Percentiles rank a stretch among this genome's conserved stretches.
Conservation (phyloP, 345 rosid genomes). For the Citrus unshiu region DNA sequence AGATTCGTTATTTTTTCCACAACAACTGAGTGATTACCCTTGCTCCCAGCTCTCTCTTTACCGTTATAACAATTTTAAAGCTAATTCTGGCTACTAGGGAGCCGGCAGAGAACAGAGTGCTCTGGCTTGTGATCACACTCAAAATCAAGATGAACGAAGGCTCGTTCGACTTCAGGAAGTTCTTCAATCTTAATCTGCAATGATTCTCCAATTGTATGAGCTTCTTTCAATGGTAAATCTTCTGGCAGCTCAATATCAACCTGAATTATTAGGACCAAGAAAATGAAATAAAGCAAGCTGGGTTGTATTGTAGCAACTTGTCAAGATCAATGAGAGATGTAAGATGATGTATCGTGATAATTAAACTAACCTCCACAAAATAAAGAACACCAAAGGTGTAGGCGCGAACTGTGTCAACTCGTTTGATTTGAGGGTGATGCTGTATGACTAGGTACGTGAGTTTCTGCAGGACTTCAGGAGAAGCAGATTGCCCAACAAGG, state of each 20-base stretch:
- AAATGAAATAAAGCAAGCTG: neutral
- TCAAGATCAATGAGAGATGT: neutral
- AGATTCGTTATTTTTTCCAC: neutral
- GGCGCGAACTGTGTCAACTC: constrained; percentile 30
- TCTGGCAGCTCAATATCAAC: constrained; percentile 24
- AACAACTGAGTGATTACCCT: neutral
- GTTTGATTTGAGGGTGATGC: constrained; percentile 24
- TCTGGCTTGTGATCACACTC: constrained; percentile 40
- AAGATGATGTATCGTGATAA: neutral
- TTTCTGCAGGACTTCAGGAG: constrained; percentile 29
- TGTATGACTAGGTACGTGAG: constrained; percentile 23
- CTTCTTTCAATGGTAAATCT: constrained; percentile 30
- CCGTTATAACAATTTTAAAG: neutral
- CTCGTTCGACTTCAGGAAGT: constrained; percentile 38
- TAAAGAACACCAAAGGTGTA: constrained; percentile 29
- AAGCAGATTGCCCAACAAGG: constrained; percentile 27
- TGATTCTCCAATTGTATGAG: constrained; percentile 34
- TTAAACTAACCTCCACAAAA: constrained; percentile 20
- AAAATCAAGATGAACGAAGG: constrained; percentile 46
- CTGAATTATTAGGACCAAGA: neutral
- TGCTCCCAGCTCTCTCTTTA: neutral
- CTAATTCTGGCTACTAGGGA: neutral
- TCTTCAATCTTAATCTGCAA: constrained; percentile 35
- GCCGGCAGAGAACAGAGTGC: constrained; percentile 3
- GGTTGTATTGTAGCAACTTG: neutral